Evolutionary conservation across 148 eudicot species (phyloP).

Genomic region (Arctostaphylos glauca): DNA sequence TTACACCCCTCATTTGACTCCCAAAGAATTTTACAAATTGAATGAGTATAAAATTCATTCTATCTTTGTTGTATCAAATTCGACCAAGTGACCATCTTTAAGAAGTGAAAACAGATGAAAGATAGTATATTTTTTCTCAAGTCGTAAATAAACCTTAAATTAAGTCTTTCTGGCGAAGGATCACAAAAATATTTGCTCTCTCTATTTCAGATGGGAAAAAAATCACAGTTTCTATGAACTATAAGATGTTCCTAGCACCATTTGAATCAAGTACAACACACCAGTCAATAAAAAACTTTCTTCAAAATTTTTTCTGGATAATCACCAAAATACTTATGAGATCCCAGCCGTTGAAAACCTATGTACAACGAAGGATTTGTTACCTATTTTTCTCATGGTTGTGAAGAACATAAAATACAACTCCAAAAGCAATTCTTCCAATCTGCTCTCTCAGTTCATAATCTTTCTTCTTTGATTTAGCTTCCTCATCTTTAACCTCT

Average conservation of each 20-base stretch:
- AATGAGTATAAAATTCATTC: too few relatives aligned
- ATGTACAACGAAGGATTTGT: slow-evolving; percentile 13
- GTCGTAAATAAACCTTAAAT: background rate
- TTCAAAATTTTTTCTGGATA: background rate
- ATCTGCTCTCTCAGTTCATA: slow-evolving; percentile 80
- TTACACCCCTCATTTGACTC: too few relatives aligned
- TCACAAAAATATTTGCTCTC: background rate
- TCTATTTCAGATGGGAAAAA: background rate
- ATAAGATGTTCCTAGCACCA: background rate
- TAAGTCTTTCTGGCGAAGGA: background rate
- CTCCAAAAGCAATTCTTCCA: slow-evolving; percentile 73
- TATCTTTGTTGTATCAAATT: too few relatives aligned
- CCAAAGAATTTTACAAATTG: too few relatives aligned
- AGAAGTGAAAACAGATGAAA: background rate
- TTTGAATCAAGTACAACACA: background rate
- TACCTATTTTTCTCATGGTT: slow-evolving; percentile 65
- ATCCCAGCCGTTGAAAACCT: background rate
- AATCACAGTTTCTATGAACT: background rate
- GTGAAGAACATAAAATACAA: slow-evolving; percentile 67
- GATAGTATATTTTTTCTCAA: background rate
- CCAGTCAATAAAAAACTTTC: background rate
- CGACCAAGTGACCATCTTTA: background rate
- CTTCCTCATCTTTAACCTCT: slow-evolving; percentile 50
- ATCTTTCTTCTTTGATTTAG: slow-evolving; percentile 64
- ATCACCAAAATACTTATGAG: background rate